These are phyloP conservation scores for Anthracocystis setariae DNA, from an alignment of 1,284 basidiomycete species.

Conservation along the genomic window DNA sequence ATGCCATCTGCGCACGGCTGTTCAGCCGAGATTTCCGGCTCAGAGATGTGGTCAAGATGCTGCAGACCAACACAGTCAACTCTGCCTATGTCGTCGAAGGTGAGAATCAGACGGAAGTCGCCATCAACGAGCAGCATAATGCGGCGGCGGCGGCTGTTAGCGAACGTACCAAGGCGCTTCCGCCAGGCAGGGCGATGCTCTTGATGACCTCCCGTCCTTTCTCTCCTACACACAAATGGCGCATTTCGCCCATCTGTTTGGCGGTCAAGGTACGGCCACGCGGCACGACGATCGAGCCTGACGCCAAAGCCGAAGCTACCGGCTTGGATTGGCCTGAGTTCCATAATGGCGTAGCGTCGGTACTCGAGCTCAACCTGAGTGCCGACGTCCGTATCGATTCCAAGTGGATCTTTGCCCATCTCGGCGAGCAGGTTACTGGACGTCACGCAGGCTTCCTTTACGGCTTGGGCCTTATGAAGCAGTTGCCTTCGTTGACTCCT, in stretches of 20 bases:
- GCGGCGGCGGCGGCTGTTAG: slow-evolving; percentile 34
- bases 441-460: slow-evolving; percentile 97
- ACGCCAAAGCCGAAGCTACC: slow-evolving; percentile 39
- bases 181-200: slow-evolving; percentile 62
- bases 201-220: slow-evolving; percentile 55
- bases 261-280: slow-evolving; percentile 52
- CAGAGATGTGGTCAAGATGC: slow-evolving; percentile 61
- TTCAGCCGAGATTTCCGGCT: slow-evolving; percentile 61
- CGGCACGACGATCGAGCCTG: slow-evolving; percentile 39
- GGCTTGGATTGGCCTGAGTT: slow-evolving; percentile 89
- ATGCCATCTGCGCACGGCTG: slow-evolving; percentile 58
- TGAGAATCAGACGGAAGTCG: slow-evolving; percentile 47
- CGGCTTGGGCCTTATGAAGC: slow-evolving; percentile 89
- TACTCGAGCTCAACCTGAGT: slow-evolving; percentile 75
- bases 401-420: slow-evolving; percentile 65
- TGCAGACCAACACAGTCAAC: slow-evolving; percentile 50
- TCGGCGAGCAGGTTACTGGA: slow-evolving; percentile 72
- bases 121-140: slow-evolving; percentile 43
- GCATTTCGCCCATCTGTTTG: slow-evolving; percentile 52
- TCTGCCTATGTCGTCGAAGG: slow-evolving; percentile 43
- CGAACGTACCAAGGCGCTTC: slow-evolving; percentile 61
- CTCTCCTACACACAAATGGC: slow-evolving; percentile 56
- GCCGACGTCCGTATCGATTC: slow-evolving; percentile 73
- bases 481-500: slow-evolving; percentile 84
- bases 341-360: slow-evolving; percentile 94